Evolutionary conservation across 2,329 filamentous ascomycete species (phyloP).

Genomic region (Dactylellina sp.): DNA sequence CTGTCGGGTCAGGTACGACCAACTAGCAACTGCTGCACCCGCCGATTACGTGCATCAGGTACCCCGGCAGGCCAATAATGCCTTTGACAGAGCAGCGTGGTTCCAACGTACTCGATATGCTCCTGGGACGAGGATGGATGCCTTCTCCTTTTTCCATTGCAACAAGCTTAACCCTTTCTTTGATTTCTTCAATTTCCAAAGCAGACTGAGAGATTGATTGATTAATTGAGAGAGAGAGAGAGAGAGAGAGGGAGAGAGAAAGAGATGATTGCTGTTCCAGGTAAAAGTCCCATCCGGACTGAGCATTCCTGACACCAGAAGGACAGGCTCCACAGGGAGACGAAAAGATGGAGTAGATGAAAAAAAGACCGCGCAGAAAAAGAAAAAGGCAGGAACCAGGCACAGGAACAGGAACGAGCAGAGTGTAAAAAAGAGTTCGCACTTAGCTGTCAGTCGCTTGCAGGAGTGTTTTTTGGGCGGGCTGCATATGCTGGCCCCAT

Average conservation of each 20-base stretch:
- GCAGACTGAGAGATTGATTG: too few species aligned
- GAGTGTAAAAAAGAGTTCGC: not conserved
- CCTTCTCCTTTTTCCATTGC: too few species aligned
- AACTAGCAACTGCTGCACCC: constrained; percentile 1
- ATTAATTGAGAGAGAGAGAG: too few species aligned
- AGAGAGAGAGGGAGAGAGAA: too few species aligned
- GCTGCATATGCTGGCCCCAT: constrained; percentile 22
- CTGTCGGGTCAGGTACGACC: constrained; percentile 41
- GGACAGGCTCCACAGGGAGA: not conserved
- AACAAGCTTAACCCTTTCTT: too few species aligned
- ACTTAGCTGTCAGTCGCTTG: constrained; percentile 26
- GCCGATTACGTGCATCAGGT: constrained; percentile 47
- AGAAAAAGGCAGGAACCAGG: constrained; percentile 29
- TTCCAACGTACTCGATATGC: too few species aligned
- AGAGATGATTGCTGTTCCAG: constrained; percentile 12
- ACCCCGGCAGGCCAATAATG: constrained; percentile 8
- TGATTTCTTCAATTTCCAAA: too few species aligned
- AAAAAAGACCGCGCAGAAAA: constrained; percentile 7
- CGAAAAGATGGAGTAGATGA: not conserved
- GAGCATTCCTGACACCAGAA: constrained; percentile 31
- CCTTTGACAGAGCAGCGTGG: too few species aligned
- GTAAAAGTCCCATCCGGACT: constrained; percentile 22
- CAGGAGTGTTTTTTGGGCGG: constrained; percentile 6
- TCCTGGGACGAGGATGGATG: too few species aligned
- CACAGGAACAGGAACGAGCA: constrained; percentile 31